phyloP scores from a whole-genome alignment of 192 early-diverging fungal genomes.

The Cladochytrium replicatum region DNA sequence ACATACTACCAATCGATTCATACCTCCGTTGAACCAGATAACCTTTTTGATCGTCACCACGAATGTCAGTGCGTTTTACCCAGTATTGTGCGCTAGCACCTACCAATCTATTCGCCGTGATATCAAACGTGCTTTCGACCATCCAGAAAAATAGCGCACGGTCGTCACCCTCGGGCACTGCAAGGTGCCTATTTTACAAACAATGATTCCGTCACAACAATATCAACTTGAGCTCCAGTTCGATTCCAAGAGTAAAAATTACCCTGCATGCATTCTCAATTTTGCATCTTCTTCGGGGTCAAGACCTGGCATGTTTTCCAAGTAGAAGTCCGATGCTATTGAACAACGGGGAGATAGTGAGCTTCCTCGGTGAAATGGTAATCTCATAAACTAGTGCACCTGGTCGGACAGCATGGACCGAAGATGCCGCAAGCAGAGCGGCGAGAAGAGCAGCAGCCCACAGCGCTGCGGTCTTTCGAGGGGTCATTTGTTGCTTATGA shows the following conservation, averaged over 20 bases:
- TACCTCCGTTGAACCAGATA: constrained; percentile 59
- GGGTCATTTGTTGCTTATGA: too few species aligned
- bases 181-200: constrained; percentile 3
- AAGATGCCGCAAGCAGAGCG: too few species aligned
- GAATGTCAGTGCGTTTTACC: too few species aligned
- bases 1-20: constrained; percentile 34
- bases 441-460: too few species aligned
- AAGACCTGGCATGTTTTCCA: constrained; percentile 20
- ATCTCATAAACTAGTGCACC: too few species aligned
- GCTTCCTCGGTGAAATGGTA: too few species aligned
- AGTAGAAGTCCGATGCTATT: constrained; percentile 28
- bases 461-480: too few species aligned
- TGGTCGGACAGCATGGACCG: too few species aligned
- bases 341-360: too few species aligned
- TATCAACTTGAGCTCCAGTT: background rate
- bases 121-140: constrained; percentile 12
- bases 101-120: constrained; percentile 17
- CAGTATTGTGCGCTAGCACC: too few species aligned
- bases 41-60: constrained; percentile 8
- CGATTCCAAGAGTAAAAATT: background rate
- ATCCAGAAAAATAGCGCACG: constrained; percentile 37
- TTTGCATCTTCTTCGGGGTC: constrained; percentile 3
- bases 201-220: background rate
- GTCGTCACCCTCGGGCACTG: background rate
- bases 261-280: constrained; percentile 36